phyloP scores from a whole-genome alignment of 2,329 filamentous ascomycete species.

The Elsinoe batatas region DNA sequence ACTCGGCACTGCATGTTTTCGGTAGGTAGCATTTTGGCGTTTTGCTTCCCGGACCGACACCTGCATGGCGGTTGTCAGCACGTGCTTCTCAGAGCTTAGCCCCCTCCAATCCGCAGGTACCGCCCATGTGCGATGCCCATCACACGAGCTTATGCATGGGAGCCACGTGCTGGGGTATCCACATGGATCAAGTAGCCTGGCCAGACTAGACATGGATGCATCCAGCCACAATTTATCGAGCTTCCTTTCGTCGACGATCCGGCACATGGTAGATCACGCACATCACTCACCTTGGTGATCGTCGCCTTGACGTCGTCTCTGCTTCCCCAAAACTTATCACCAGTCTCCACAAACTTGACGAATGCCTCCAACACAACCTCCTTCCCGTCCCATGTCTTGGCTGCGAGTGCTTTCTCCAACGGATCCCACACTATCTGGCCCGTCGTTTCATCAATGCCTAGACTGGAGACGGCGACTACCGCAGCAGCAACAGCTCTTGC shows the following conservation, averaged over 20 bases:
- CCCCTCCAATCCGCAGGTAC: constrained; percentile 4
- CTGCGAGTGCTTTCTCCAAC: constrained; percentile 67
- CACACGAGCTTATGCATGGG: neutral
- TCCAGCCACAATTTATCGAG: neutral
- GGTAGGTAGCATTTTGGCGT: constrained; percentile 78
- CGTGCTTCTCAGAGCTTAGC: neutral
- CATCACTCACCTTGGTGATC: constrained; percentile 51
- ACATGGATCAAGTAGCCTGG: constrained; percentile 4
- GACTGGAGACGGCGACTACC: constrained; percentile 48
- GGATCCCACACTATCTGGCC: constrained; percentile 67
- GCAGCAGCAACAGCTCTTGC: constrained; percentile 71
- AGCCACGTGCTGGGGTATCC: neutral
- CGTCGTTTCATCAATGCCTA: constrained; percentile 46
- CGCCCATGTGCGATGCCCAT: neutral
- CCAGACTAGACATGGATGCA: neutral
- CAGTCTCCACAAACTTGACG: constrained; percentile 63
- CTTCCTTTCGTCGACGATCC: neutral
- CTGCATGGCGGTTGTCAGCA: constrained; percentile 30
- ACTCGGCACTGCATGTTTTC: constrained; percentile 61
- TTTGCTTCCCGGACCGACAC: constrained; percentile 80
- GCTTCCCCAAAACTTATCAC: constrained; percentile 49
- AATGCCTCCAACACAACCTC: constrained; percentile 74
- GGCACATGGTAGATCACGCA: constrained; percentile 4
- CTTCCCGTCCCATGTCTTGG: constrained; percentile 91
- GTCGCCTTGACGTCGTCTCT: constrained; percentile 49